Base-by-base conservation (phyloP, 2,329 filamentous ascomycete genomes). In the Stagonosporopsis tanaceti region DNA sequence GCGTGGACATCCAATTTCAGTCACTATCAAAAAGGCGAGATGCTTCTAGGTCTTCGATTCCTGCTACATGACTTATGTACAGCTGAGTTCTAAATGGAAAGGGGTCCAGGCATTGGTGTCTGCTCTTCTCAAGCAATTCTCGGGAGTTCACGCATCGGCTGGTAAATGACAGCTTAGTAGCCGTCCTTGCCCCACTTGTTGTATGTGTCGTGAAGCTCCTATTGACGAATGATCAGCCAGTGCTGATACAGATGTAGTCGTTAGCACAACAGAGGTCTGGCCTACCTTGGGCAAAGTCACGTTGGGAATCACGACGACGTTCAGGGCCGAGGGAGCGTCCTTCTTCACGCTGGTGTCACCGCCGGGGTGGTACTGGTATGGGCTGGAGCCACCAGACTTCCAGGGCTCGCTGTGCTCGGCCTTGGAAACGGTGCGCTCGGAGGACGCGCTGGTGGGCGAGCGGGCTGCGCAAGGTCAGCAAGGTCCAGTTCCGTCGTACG, bases 101-200 rank as follows among this genome's bases (percentile, higher is more conserved):
- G 32, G 45, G 46, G 39, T 53, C 50, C 50, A 53, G 56, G 50
- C 35, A 20, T n/a, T 45, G 50, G 50, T 40, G 40, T 54, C 40
- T 53, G 56, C 56, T 57, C 45, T 52, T 59, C 54, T 51, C 52
- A 53, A 60, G 53, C 50, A 48, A 60, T 56, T 40, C 34, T 53
- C 56, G 57, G 35, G 50, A 46, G 27, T 38, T 24, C 34, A 50
- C 48, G 40, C 32, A 37, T 40, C 44, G 37, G 46, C 41, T 30
- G 24, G 24, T 40, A 34, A 12, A 48, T n/a, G 25, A 22, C 28
- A 46, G 47, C 45, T 61, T 70, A 77, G 81, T 90, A 98, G 69
- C 92, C 93, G 69, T 98, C 95, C 88, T 98, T 98, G 80, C 95
- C 95, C 88, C 92, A 98, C 86, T 99, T 99, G 91, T 99, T 99